Evolutionary conservation across 352 stramenopile genomes (phyloP).

Genomic region (Phytophthora idaei): DNA sequence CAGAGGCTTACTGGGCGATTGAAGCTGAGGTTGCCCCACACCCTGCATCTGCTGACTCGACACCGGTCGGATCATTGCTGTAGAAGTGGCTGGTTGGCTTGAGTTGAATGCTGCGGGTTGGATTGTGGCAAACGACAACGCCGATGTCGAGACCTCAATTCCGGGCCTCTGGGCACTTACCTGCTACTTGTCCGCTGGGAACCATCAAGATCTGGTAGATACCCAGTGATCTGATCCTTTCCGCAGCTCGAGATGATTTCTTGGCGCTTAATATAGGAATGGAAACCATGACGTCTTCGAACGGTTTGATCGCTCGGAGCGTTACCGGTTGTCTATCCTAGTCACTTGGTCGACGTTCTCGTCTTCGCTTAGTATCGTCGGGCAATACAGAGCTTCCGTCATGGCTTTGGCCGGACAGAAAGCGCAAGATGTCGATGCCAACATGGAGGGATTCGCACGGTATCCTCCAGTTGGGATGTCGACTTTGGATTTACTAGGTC

Average conservation of each 20-base stretch:
- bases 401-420: not conserved
- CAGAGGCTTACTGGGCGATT: conserved; percentile 2
- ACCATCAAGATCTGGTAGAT: conserved; percentile 1
- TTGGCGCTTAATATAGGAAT: conserved; percentile 30
- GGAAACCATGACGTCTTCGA: not conserved
- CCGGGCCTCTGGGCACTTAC: not conserved
- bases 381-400: not conserved
- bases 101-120: conserved; percentile 23
- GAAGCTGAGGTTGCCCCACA: conserved; percentile 14
- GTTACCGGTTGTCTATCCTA: conserved; percentile 17
- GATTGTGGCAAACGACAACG: conserved; percentile 8
- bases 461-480: conserved; percentile 44
- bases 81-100: conserved; percentile 8
- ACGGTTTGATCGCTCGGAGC: not conserved
- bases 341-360: not conserved
- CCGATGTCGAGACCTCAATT: not conserved
- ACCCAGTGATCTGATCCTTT: conserved; percentile 19
- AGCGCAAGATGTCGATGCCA: conserved; percentile 2
- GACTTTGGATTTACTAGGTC: conserved; percentile 69
- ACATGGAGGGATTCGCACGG: conserved; percentile 33
- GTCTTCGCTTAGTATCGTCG: not conserved
- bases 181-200: not conserved
- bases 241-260: not conserved
- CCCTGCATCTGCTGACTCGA: conserved; percentile 31
- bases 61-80: conserved; percentile 35